A percentile compares a stretch with the other conserved stretches of the same genome.
Conservation (phyloP, 1,139 yeast species). For the Zygoascus sp. region DNA sequence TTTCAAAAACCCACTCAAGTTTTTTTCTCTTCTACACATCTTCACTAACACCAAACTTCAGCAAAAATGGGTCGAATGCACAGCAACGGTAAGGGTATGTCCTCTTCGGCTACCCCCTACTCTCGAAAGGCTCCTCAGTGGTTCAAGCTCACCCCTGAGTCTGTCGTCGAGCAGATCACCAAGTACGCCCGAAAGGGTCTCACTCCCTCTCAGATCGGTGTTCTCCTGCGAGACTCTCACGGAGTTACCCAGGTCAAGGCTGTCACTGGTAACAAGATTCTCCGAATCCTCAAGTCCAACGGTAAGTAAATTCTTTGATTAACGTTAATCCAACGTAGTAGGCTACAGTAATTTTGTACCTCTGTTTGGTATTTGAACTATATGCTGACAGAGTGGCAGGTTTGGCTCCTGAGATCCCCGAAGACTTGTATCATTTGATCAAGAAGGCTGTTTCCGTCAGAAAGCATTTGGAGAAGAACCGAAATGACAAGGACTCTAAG, state of each 20-base stretch:
- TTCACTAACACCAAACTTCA: constrained; percentile 13
- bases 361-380: constrained; percentile 35
- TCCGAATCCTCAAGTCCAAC: constrained; percentile 97
- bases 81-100: constrained; percentile 94
- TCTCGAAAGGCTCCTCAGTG: constrained; percentile 98
- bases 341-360: constrained; percentile 28
- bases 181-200: constrained; percentile 99
- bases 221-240: constrained; percentile 98
- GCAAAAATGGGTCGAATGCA: constrained; percentile 58
- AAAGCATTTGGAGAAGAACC: constrained; percentile 99
- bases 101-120: constrained; percentile 98
- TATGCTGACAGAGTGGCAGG: constrained; percentile 41
- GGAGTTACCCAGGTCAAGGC: constrained; percentile 98
- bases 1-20: constrained; percentile 9
- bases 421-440: constrained; percentile 97
- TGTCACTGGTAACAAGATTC: constrained; percentile 98
- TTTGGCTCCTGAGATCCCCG: constrained; percentile 99
- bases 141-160: constrained; percentile 96
- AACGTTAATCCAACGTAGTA: constrained; percentile 1
- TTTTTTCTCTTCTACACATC: constrained; percentile 7
- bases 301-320: constrained; percentile 49
- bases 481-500: constrained; percentile 99
- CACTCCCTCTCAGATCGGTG: constrained; percentile 99
- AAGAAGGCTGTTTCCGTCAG: constrained; percentile 99
- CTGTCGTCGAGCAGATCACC: constrained; percentile 96